Conservation (phyloP, 495 filamentous ascomycete species). For the Xylaria sp. region DNA sequence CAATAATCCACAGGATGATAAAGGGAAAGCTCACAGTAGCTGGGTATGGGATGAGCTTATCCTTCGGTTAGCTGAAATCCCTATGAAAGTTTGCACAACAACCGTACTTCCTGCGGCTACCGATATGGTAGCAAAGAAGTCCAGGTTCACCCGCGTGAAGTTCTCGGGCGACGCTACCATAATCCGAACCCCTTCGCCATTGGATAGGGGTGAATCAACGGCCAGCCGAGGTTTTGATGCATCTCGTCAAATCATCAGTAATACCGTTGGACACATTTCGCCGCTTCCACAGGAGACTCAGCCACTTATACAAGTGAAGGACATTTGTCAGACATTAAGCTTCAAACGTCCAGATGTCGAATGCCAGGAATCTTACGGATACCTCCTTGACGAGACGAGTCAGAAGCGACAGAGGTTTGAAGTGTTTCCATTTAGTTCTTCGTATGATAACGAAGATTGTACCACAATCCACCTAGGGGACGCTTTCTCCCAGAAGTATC, state of each 20-base stretch:
- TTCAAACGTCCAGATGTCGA: neutral
- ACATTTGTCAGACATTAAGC: constrained; percentile 15
- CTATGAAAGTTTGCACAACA: neutral
- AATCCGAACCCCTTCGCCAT: neutral
- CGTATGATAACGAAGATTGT: constrained; percentile 8
- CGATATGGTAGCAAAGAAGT: neutral
- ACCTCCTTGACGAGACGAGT: constrained; percentile 19
- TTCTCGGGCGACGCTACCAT: neutral
- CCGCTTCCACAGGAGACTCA: neutral
- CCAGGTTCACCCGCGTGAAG: neutral
- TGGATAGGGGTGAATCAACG: neutral
- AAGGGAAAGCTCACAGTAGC: constrained; percentile 6
- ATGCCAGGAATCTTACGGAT: constrained; percentile 4
- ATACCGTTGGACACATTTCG: neutral
- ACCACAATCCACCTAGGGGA: constrained; percentile 6
- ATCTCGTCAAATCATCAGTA: constrained; percentile 1
- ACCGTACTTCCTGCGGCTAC: neutral
- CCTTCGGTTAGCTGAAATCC: constrained; percentile 9
- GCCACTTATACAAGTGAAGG: constrained; percentile 14
- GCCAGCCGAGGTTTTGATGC: neutral
- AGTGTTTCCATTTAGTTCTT: constrained; percentile 5
- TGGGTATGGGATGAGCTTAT: constrained; percentile 20
- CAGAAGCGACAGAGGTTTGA: constrained; percentile 10
- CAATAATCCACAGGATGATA: constrained; percentile 12
- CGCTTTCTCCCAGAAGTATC: constrained; percentile 7